phyloP scores from a whole-genome alignment of 176 grass and related monocot genomes.

The Aegilops bicornis region DNA sequence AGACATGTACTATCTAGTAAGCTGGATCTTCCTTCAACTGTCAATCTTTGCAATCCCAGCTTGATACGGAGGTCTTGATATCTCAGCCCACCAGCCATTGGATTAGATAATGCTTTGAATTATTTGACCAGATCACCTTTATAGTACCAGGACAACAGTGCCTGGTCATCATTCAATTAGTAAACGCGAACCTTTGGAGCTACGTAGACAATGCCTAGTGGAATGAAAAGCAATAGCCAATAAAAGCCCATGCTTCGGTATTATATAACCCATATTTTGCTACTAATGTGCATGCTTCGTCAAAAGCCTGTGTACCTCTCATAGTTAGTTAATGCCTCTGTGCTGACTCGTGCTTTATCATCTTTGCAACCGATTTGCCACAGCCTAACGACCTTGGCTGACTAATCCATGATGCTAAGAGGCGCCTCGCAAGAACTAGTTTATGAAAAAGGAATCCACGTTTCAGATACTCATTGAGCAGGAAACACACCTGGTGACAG shows the following conservation, averaged over 20 bases:
- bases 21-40: neutral
- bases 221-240: conserved; percentile 45
- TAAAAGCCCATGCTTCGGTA: conserved; percentile 34
- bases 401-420: conserved; percentile 32
- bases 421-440: conserved; percentile 24
- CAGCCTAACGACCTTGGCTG: conserved; percentile 21
- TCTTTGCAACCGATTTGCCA: conserved; percentile 40
- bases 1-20: conserved; percentile 5
- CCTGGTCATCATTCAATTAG: conserved; percentile 39
- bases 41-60: neutral
- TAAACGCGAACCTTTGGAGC: conserved; percentile 29
- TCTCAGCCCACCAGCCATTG: neutral
- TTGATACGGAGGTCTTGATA: conserved; percentile 10
- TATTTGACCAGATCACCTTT: conserved; percentile 44
- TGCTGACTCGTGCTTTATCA: conserved; percentile 24
- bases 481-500: conserved; percentile 7
- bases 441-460: conserved; percentile 23
- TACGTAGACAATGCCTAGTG: conserved; percentile 38
- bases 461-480: conserved; percentile 37
- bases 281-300: conserved; percentile 57
- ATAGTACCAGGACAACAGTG: conserved; percentile 29
- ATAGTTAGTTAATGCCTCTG: conserved; percentile 32
- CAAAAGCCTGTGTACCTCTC: conserved; percentile 39
- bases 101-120: conserved; percentile 40
- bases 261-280: conserved; percentile 10